These are phyloP conservation scores for Naganishia randhawae DNA, from an alignment of 768 basidiomycete species.

Conservation along the genomic window DNA sequence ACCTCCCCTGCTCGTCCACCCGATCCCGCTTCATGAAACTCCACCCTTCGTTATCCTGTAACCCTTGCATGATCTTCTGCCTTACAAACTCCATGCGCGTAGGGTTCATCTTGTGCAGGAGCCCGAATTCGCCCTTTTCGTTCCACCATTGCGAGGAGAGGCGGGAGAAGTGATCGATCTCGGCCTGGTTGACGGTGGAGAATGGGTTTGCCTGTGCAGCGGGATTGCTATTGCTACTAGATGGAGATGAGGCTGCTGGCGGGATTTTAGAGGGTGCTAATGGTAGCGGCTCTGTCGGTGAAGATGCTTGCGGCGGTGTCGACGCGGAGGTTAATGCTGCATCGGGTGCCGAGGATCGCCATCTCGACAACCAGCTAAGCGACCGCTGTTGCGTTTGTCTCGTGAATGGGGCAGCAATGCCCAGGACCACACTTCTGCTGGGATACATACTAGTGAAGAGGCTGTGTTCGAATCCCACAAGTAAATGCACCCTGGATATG, in stretches of 20 bases:
- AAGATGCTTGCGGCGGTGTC: background rate
- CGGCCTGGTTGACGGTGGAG: conserved; percentile 66
- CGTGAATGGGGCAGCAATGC: background rate
- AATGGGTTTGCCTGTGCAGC: conserved; percentile 26
- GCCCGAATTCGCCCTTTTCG: conserved; percentile 79
- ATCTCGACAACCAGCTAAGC: conserved; percentile 15
- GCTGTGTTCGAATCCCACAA: no score
- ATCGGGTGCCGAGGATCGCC: background rate
- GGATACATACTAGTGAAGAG: background rate
- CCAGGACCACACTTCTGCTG: background rate
- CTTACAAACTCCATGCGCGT: conserved; percentile 74
- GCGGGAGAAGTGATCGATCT: conserved; percentile 83
- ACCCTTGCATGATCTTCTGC: conserved; percentile 41
- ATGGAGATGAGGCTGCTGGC: background rate
- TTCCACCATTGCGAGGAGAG: conserved; percentile 95
- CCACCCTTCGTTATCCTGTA: conserved; percentile 39
- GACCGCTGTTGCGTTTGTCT: background rate
- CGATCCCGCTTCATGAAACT: conserved; percentile 36
- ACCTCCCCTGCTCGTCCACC: conserved; percentile 10
- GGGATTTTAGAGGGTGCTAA: background rate
- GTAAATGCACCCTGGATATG: no score
- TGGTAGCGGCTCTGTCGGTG: background rate
- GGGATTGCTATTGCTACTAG: background rate
- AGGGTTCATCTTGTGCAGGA: conserved; percentile 94
- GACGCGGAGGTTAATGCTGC: background rate